Evolutionary conservation across 2,329 filamentous ascomycete genomes (phyloP), one percentile per base, ranked within the genome.

Genomic region (Diaporthe batatas): DNA sequence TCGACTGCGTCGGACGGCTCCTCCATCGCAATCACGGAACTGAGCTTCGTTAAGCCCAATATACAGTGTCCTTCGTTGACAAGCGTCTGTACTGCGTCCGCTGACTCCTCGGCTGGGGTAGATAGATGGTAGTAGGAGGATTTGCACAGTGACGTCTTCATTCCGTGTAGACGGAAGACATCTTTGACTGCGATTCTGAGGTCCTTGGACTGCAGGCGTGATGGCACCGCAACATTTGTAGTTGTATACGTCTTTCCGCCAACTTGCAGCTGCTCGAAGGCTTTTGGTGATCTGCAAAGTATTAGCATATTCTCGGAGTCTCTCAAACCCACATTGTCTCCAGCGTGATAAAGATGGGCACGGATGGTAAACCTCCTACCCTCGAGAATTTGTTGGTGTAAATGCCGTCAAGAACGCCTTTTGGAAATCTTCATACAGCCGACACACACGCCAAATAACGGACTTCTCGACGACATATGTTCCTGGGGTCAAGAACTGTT

Each of bases 31-130:
- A 6, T 81, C 77, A 16, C 84, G 84, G 65, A 89, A 84, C 73
- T 87, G 84, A 2, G 84, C 75, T 87, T 88, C n/a, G 86, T 86
- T 79, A 88, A 88, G 3, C 87, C 87, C 0, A 89, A 80, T 11
- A 89, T 78, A 11, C 88, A 79, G 0, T 89, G 91, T 0, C 91
- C 91, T 2, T 88, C 84, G 67, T 91, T 86, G 3, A 92, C 83
- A 0, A 93, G 80, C 1, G 83, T 82, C 65, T 90, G 86, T 0
- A 90, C 84, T n/a, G 44, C 44, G 0, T 8, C 6, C 1, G 44
- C 44, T 21, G 44, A 47, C 18, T 47, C 18, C 7, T 8, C 1
- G 44, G 44, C 44, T 21, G 44, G 44, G 44, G 18, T 1, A n/a
- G 90, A 87, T 2, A 92, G 79, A 36, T 86, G 81, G 34, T 86